Evolutionary conservation across 306 rosid species (phyloP), one percentile per base, ranked within the genome.

Genomic region (Senna siamea): DNA sequence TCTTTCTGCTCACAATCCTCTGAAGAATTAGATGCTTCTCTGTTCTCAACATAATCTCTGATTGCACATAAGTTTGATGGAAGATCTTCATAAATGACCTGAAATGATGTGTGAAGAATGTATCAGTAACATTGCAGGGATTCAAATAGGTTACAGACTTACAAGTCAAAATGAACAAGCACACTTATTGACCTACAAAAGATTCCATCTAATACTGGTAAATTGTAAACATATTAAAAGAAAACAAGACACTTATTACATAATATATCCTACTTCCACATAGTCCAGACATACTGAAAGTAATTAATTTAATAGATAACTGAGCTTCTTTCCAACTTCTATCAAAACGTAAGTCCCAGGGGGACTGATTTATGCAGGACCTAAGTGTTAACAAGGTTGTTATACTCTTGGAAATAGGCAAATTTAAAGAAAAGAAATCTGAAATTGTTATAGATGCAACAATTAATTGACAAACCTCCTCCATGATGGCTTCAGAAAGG

Each of bases 401-500:
- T 65, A 60, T 32, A 51, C 11, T 37, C 28, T 17, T 26, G 19
- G 48, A 51, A 62, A 61, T 69, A 62, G 62, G 57, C 34, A 54
- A 54, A 12, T 46, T 34, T n/a, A 7, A 35, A 51, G 71, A 60
- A 7, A 59, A 35, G 3, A 20, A 66, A 62, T 47, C 53, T 64
- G 37, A 53, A 64, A 57, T 47, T 51, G 52, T 69, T 69, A 30
- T 10, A 46, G 60, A 52, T 32, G 28, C 47, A 53, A 63, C 51
- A 71, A 72, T 30, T 56, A 50, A 58, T 32, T 41, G 75, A 67
- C 72, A 57, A 63, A 84, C 48, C 97, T 94, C 98, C 85, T 94
- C 97, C 97, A 94, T 94, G 32, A 94, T 87, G 20, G 95, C 91
- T 84, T 94, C 97, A 51, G 98, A 94, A 43, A 94, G 96, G 80